Evolutionary conservation across 768 basidiomycete genomes (phyloP).

Genomic region (Pleurotus ostreatus): DNA sequence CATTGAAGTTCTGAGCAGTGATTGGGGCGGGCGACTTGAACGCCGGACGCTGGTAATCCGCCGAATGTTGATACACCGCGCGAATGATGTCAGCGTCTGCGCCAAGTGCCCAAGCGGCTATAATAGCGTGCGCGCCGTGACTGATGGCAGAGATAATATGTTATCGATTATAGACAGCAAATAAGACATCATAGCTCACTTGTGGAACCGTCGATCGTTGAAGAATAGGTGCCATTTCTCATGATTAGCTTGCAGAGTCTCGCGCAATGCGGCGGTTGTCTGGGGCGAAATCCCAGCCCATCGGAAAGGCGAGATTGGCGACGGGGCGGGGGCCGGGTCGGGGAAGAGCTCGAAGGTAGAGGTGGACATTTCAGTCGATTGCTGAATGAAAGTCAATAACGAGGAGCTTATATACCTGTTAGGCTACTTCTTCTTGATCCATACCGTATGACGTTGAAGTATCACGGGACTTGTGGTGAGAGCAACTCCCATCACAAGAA

Average conservation of each 20-base stretch:
- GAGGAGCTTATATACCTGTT: too few relatives aligned
- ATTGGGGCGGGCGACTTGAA: slow-evolving; percentile 43
- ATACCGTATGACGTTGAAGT: too few relatives aligned
- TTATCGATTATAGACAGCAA: slow-evolving; percentile 18
- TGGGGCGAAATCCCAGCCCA: slow-evolving; percentile 30
- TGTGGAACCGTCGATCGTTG: slow-evolving; percentile 35
- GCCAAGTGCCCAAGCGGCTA: slow-evolving; percentile 61
- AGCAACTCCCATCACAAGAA: too few relatives aligned
- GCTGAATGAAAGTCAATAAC: too few relatives aligned
- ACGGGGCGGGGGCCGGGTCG: slow-evolving; percentile 12
- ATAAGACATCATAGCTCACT: slow-evolving; percentile 18
- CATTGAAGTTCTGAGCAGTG: slow-evolving; percentile 41
- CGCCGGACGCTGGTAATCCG: slow-evolving; percentile 29
- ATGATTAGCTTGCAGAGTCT: slow-evolving; percentile 45
- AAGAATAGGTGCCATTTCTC: slow-evolving; percentile 54
- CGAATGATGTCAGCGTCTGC: slow-evolving; percentile 35
- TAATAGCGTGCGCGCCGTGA: slow-evolving; percentile 53
- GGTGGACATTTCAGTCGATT: not conserved
- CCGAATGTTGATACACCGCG: slow-evolving; percentile 33
- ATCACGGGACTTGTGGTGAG: too few relatives aligned
- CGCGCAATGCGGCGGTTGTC: slow-evolving; percentile 35
- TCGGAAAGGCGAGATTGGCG: slow-evolving; percentile 24
- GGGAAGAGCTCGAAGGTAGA: slow-evolving; percentile 15
- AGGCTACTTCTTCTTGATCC: too few relatives aligned
- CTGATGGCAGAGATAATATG: slow-evolving; percentile 24